Evolutionary conservation across 441 rosid genomes (phyloP).

Genomic region (Iberis amara): DNA sequence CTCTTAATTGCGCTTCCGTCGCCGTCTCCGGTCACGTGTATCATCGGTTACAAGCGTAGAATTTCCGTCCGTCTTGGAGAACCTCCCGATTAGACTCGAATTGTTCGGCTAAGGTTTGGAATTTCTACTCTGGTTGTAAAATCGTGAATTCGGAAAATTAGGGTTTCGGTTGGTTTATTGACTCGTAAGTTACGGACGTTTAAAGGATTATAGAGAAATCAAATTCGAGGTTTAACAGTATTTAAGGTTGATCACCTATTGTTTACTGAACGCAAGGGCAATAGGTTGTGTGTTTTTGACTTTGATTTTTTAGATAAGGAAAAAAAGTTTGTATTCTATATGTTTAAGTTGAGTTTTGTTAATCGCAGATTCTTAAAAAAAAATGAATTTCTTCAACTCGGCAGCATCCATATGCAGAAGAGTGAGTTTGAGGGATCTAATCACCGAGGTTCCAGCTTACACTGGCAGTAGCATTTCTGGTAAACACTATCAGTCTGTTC

Average conservation of each 20-base stretch:
- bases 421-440: constrained; percentile 41
- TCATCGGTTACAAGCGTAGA: background rate
- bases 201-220: background rate
- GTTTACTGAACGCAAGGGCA: background rate
- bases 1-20: constrained; percentile 2
- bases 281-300: background rate
- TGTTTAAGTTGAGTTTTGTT: constrained; percentile 2
- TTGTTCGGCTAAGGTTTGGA: background rate
- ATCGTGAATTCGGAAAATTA: background rate
- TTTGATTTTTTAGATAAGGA: background rate
- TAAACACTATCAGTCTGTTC: constrained; percentile 26
- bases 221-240: background rate
- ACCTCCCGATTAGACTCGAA: background rate
- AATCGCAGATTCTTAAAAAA: constrained; percentile 16
- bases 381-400: constrained; percentile 37
- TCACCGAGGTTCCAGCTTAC: constrained; percentile 41
- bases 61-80: too few species aligned
- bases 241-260: background rate
- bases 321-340: background rate
- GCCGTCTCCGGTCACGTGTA: constrained; percentile 7
- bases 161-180: background rate
- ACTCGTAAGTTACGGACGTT: background rate
- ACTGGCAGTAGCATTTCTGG: constrained; percentile 30
- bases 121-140: background rate
- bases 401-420: constrained; percentile 46